These are phyloP conservation scores for Mycena galopus DNA, from an alignment of 768 basidiomycete genomes.

Conservation along the genomic window DNA sequence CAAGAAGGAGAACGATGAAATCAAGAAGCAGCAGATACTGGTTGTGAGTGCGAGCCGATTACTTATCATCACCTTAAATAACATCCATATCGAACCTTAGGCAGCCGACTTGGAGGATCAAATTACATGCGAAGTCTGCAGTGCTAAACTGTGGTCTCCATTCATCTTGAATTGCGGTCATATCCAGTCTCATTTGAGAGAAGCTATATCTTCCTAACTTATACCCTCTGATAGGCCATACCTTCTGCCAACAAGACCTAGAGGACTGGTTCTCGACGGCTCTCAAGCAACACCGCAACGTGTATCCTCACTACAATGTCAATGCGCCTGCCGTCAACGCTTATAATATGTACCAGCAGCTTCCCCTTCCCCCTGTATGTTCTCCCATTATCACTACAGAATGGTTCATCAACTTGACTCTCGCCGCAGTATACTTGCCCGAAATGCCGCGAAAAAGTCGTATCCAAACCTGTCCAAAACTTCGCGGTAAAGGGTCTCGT, in stretches of 20 bases:
- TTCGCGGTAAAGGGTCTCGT: constrained; percentile 30
- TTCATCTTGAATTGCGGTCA: constrained; percentile 25
- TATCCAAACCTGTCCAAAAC: constrained; percentile 31
- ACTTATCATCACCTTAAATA: not conserved
- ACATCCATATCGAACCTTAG: not conserved
- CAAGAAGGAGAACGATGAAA: constrained; percentile 26
- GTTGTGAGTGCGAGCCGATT: not conserved
- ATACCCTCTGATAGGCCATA: constrained; percentile 5
- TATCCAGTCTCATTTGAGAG: not conserved
- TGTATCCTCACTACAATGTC: constrained; percentile 30
- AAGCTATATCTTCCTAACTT: not conserved
- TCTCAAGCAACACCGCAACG: constrained; percentile 25
- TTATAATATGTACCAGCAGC: constrained; percentile 1
- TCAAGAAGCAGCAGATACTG: constrained; percentile 16
- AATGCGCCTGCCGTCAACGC: constrained; percentile 5
- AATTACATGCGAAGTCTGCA: constrained; percentile 34
- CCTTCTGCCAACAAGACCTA: constrained; percentile 29
- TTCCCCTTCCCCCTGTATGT: constrained; percentile 28
- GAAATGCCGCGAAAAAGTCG: constrained; percentile 30
- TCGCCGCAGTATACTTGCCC: constrained; percentile 30
- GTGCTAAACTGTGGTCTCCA: constrained; percentile 32
- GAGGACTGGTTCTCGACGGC: constrained; percentile 30
- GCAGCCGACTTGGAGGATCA: constrained; percentile 29
- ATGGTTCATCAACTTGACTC: not conserved
- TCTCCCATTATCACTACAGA: not conserved